Evolutionary conservation across 2,329 filamentous ascomycete genomes (phyloP), one percentile per base, ranked within the genome.

Genomic region (Pyricularia sp.): DNA sequence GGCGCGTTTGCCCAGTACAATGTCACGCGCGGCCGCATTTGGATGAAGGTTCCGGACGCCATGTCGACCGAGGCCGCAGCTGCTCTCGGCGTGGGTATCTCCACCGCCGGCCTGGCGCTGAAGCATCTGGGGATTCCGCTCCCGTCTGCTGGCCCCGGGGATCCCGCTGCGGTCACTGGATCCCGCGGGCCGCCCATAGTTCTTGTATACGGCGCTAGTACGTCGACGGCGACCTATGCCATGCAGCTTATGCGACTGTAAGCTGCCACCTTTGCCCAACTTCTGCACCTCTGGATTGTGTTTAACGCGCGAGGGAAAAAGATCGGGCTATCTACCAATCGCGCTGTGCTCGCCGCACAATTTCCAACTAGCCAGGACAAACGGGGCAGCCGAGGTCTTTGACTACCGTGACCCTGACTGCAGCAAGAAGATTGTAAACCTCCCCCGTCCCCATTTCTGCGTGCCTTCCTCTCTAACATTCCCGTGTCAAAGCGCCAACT

Each of bases 151-250:
- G 10, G 6, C 17, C 30, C 14, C 3, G 10, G 9, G 23, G 58
- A 61, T 26, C n/a, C n/a, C n/a, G n/a, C n/a, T n/a, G n/a, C n/a
- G n/a, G n/a, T n/a, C n/a, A n/a, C n/a, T n/a, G n/a, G n/a, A n/a
- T n/a, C n/a, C n/a, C n/a, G n/a, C n/a, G 58, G 20, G 23, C 11
- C 23, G 2, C 7, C 23, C 23, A 23, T 14, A 20, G 76, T 82
- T 0, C 72, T 82, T 6, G 78, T 82, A 0, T 77, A 75, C 33
- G 81, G 80, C 3, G 81, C 79, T 3, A 75, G 73, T 30, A 78
- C 78, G 17, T 73, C 77, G 2, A 76, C 73, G 1, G 80, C 80
- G 2, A 80, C 77, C 3, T 71, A 76, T 65, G 79, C 79, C 3
- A 77, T 79, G 6, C 80, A 82, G 72, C 42, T 81, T 4, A 69